Conservation (phyloP, 345 rosid genomes). For the Zanthoxylum bungeanum region DNA sequence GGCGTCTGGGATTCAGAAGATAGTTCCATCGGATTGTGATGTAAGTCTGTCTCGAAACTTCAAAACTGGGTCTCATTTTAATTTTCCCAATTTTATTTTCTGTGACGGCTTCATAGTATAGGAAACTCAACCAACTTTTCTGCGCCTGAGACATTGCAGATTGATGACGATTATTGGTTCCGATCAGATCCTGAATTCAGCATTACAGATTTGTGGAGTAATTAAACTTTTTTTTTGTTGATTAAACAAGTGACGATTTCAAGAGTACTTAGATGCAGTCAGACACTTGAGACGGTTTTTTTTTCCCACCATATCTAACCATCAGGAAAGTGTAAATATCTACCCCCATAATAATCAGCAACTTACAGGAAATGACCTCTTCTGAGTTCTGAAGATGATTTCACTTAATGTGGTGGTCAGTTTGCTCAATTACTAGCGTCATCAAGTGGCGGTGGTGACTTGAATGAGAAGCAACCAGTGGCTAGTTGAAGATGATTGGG, state of each 20-base stretch:
- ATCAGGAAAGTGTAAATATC: neutral
- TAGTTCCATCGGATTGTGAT: slow-evolving; percentile 47
- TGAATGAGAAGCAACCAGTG: neutral
- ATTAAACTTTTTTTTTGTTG: slow-evolving; percentile 1
- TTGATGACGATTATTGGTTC: slow-evolving; percentile 72
- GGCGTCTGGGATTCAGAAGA: slow-evolving; percentile 47
- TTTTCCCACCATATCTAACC: neutral
- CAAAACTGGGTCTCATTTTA: neutral
- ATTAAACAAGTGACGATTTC: neutral
- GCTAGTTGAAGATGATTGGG: neutral
- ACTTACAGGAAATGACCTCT: neutral
- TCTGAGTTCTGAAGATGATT: neutral
- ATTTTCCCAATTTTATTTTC: neutral
- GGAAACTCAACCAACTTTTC: slow-evolving; percentile 1
- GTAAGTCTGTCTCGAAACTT: slow-evolving; percentile 36
- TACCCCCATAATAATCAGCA: neutral
- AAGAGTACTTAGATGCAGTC: neutral
- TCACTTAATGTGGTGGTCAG: neutral
- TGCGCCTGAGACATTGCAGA: slow-evolving; percentile 29
- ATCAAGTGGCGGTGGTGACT: neutral
- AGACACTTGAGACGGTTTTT: neutral
- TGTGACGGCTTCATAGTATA: neutral
- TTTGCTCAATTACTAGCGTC: neutral
- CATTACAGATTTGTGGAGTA: slow-evolving; percentile 57
- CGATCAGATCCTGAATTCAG: slow-evolving; percentile 46